A percentile compares a stretch with the other conserved stretches of the same genome.
Evolutionary conservation across 345 rosid species (phyloP).

Genomic region (Melastoma malabathricum): DNA sequence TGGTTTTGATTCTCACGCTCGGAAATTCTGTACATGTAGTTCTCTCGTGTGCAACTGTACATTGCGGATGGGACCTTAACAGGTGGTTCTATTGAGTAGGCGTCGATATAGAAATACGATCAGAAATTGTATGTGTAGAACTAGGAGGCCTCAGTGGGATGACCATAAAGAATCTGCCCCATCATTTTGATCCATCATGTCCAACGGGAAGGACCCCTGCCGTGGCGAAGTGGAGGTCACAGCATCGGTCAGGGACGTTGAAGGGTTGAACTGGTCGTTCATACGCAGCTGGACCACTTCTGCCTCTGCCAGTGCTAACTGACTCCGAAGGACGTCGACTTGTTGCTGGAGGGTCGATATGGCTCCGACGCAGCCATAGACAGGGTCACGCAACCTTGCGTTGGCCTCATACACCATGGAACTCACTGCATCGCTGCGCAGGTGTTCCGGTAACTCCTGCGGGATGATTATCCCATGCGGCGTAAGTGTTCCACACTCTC

Average conservation of each 20-base stretch:
- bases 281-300: slow-evolving; percentile 51
- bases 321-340: slow-evolving; percentile 62
- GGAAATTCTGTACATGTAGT: too few species aligned
- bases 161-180: slow-evolving; percentile 32
- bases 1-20: too few species aligned
- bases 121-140: neutral
- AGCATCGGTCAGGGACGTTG: slow-evolving; percentile 2
- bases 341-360: slow-evolving; percentile 70
- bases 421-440: slow-evolving; percentile 81
- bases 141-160: slow-evolving; percentile 4
- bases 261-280: slow-evolving; percentile 13
- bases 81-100: too few species aligned
- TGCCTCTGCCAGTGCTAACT: slow-evolving; percentile 68
- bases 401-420: slow-evolving; percentile 89
- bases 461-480: neutral
- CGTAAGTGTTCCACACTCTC: neutral
- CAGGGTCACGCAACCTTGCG: slow-evolving; percentile 79
- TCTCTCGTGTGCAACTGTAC: too few species aligned
- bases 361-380: slow-evolving; percentile 84
- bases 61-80: too few species aligned
- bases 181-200: slow-evolving; percentile 18
- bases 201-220: slow-evolving; percentile 13
- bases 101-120: too few species aligned
- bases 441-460: slow-evolving; percentile 16
- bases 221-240: slow-evolving; percentile 7